Percentiles rank a stretch among this genome's conserved stretches.
These are phyloP conservation scores for Ceratobasidium sp. DNA, from an alignment of 1,284 basidiomycete genomes.

Conservation along the genomic window DNA sequence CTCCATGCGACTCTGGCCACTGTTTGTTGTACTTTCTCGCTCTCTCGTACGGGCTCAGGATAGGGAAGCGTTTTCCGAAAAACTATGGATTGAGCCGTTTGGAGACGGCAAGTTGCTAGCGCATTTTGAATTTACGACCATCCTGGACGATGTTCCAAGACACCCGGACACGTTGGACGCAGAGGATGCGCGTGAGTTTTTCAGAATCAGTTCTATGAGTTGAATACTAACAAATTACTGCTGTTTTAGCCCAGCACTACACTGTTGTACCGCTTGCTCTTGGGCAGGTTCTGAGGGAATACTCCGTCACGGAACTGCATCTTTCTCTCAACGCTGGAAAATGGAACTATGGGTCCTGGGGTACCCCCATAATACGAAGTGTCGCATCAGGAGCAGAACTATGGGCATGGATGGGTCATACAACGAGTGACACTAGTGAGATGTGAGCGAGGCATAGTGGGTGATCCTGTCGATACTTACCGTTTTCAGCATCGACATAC, in stretches of 20 bases:
- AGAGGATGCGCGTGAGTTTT: conserved; percentile 61
- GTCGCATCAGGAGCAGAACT: conserved; percentile 88
- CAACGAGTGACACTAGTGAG: conserved; percentile 20
- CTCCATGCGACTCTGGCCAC: conserved; percentile 25
- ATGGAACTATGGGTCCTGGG: conserved; percentile 91
- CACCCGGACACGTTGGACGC: conserved; percentile 58
- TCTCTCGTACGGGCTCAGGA: conserved; percentile 26
- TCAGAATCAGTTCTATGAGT: not conserved
- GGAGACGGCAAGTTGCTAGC: conserved; percentile 85
- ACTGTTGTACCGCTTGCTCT: conserved; percentile 84
- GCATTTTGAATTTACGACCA: conserved; percentile 80
- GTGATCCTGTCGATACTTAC: not conserved
- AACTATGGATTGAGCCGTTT: conserved; percentile 75
- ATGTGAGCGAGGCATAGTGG: conserved; percentile 59
- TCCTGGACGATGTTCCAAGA: conserved; percentile 64
- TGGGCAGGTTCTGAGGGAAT: conserved; percentile 84
- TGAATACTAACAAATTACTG: not conserved
- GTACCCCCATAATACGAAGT: conserved; percentile 75
- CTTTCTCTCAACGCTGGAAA: conserved; percentile 88
- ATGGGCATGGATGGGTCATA: conserved; percentile 76
- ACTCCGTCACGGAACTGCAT: conserved; percentile 85
- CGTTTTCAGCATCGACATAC: conserved; percentile 61
- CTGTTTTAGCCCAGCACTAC: conserved; percentile 76
- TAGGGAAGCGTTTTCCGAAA: conserved; percentile 55
- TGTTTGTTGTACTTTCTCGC: conserved; percentile 7